Conservation (phyloP, 176 grass and related monocot genomes). For the Coix lacrymajobi region DNA sequence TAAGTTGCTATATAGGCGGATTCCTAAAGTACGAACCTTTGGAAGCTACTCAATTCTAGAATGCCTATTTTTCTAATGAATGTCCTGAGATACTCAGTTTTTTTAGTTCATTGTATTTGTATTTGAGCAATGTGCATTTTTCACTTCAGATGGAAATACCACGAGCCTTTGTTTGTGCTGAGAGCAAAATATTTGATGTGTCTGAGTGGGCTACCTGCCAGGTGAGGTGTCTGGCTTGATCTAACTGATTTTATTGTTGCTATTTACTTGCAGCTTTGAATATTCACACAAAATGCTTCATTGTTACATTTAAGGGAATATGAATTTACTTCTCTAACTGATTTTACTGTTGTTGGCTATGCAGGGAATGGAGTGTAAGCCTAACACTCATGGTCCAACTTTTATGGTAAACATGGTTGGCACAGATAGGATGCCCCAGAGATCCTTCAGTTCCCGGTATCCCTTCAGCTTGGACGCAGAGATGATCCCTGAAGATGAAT, state of each 20-base stretch:
- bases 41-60: constrained; percentile 9
- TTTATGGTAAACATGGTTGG: constrained; percentile 99
- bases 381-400: constrained; percentile 92
- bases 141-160: constrained; percentile 89
- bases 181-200: constrained; percentile 99
- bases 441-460: constrained; percentile 63
- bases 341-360: constrained; percentile 18
- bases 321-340: neutral
- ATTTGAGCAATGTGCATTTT: constrained; percentile 18
- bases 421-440: constrained; percentile 57
- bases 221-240: constrained; percentile 36
- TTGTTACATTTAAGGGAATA: neutral
- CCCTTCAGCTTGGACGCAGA: constrained; percentile 90
- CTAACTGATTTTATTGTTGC: neutral
- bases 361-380: constrained; percentile 94
- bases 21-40: constrained; percentile 6
- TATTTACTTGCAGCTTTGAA: neutral
- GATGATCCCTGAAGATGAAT: constrained; percentile 88
- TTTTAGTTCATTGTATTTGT: constrained; percentile 21
- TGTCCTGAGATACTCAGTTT: neutral
- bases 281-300: neutral
- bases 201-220: constrained; percentile 99
- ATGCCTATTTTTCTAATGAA: constrained; percentile 5
- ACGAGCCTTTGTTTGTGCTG: constrained; percentile 96
- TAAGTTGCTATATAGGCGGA: neutral